Conservation (phyloP, 78 protist genomes). For the Bigelowiella natans region DNA sequence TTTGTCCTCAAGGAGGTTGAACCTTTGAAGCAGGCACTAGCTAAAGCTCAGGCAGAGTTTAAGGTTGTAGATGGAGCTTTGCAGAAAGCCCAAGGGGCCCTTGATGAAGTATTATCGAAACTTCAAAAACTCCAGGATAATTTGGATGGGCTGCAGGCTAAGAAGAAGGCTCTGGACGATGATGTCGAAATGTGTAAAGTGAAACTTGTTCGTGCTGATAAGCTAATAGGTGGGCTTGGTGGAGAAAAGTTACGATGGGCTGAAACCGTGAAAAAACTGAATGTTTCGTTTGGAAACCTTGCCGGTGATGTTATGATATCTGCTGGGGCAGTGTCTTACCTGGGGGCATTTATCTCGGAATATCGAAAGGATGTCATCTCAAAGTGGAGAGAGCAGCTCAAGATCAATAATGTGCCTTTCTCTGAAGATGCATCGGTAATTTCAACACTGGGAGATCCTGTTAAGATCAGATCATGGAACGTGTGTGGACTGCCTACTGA, state of each 20-base stretch:
- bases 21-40: conserved; percentile 53
- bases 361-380: conserved; percentile 25
- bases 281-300: background rate
- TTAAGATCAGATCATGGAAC: conserved; percentile 55
- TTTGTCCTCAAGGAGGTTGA: conserved; percentile 50
- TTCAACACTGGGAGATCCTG: conserved; percentile 47
- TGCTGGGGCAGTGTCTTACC: conserved; percentile 60
- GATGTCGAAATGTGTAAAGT: conserved; percentile 25
- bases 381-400: conserved; percentile 45
- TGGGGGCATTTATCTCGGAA: conserved; percentile 63
- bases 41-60: background rate
- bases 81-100: conserved; percentile 11
- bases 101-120: conserved; percentile 26
- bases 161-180: conserved; percentile 27
- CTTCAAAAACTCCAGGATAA: conserved; percentile 41
- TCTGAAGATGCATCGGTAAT: background rate
- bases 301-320: conserved; percentile 61
- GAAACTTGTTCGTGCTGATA: conserved; percentile 57
- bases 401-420: conserved; percentile 11
- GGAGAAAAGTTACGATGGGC: conserved; percentile 67
- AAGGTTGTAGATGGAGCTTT: conserved; percentile 42
- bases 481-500: conserved; percentile 68
- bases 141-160: conserved; percentile 7
- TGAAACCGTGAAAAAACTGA: conserved; percentile 16
- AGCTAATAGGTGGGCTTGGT: conserved; percentile 57